phyloP scores from a whole-genome alignment of 805 yeast genomes.

The Zygoascus flipseniorum region DNA sequence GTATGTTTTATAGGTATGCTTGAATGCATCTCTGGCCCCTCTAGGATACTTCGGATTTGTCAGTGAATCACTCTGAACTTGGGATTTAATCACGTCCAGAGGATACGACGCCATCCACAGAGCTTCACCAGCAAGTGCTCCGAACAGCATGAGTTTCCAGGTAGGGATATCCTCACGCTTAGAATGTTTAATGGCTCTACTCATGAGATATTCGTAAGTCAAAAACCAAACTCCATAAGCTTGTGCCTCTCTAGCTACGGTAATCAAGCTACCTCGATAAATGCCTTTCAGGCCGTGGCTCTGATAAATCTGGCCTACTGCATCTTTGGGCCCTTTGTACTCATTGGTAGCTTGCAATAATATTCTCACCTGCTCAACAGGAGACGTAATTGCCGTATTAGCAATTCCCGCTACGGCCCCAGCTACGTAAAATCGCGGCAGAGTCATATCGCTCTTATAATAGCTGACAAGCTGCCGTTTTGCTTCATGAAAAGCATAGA shows the following conservation, averaged over 20 bases:
- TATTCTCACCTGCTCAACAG: conserved; percentile 60
- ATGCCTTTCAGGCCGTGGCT: conserved; percentile 41
- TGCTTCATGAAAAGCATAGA: conserved; percentile 64
- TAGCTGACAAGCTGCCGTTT: conserved; percentile 44
- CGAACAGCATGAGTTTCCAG: conserved; percentile 45
- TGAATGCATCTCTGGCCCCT: conserved; percentile 37
- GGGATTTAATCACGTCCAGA: conserved; percentile 55
- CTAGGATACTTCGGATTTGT: conserved; percentile 24
- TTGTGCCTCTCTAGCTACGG: conserved; percentile 53
- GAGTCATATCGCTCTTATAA: conserved; percentile 28
- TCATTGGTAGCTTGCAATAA: conserved; percentile 36
- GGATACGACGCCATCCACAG: conserved; percentile 65
- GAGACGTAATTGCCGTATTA: conserved; percentile 54
- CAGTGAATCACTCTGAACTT: conserved; percentile 47
- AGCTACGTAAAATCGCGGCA: conserved; percentile 49
- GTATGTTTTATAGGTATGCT: conserved; percentile 33
- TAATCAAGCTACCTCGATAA: conserved; percentile 47
- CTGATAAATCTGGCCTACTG: conserved; percentile 35
- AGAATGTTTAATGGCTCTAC: conserved; percentile 7
- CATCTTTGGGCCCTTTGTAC: conserved; percentile 37
- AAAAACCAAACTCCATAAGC: conserved; percentile 72
- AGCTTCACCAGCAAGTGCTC: conserved; percentile 63
- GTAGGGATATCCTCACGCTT: conserved; percentile 43
- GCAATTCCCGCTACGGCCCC: conserved; percentile 62
- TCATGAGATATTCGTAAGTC: conserved; percentile 50